phyloP scores from a whole-genome alignment of 306 rosid species.

The Cotoneaster glaucophyllus region DNA sequence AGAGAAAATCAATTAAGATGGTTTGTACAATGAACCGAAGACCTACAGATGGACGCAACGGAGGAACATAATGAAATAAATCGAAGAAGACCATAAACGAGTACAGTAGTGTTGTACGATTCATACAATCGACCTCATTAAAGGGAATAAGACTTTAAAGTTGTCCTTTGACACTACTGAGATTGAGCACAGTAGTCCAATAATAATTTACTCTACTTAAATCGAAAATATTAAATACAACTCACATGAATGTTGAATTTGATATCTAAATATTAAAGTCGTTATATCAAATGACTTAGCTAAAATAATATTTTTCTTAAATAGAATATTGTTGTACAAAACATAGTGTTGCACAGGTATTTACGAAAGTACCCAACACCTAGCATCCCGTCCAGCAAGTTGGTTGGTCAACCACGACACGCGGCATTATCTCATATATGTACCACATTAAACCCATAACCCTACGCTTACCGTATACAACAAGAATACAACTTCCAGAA shows the following conservation, averaged over 20 bases:
- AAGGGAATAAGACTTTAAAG: too few species aligned
- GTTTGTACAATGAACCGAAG: rapidly evolving
- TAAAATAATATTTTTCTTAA: too few species aligned
- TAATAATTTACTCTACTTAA: too few species aligned
- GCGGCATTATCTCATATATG: background rate
- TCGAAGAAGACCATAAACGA: too few species aligned
- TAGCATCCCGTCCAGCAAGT: background rate
- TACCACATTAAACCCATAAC: background rate
- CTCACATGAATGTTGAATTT: too few species aligned
- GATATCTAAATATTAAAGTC: too few species aligned
- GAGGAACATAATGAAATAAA: rapidly evolving
- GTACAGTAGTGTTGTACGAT: rapidly evolving
- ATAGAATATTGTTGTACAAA: too few species aligned
- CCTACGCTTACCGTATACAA: background rate
- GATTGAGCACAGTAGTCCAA: too few species aligned
- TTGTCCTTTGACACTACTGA: too few species aligned
- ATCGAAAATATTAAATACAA: too few species aligned
- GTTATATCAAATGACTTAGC: too few species aligned
- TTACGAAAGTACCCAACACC: background rate
- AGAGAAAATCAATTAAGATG: rapidly evolving
- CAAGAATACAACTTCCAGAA: background rate
- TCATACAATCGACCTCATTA: too few species aligned
- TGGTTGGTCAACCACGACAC: slow-evolving; percentile 11
- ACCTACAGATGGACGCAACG: rapidly evolving
- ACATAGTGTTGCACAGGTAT: background rate